phyloP scores from a whole-genome alignment of 805 yeast genomes.

The Saturnispora serradocipensis region DNA sequence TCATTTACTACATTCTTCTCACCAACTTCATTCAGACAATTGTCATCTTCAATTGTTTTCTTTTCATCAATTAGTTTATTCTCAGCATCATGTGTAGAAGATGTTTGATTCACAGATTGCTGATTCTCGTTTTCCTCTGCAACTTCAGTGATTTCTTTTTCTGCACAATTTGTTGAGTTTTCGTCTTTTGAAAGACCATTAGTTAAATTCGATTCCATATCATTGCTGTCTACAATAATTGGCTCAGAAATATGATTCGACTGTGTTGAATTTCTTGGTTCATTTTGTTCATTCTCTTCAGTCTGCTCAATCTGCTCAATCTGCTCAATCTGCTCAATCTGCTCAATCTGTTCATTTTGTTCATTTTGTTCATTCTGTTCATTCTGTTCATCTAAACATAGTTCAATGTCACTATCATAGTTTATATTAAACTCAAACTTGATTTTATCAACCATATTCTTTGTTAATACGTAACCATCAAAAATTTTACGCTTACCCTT shows the following conservation, averaged over 20 bases:
- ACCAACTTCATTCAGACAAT: too few relatives aligned
- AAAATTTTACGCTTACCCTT: conserved; percentile 35
- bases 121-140: too few relatives aligned
- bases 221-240: not conserved
- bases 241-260: not conserved
- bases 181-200: not conserved
- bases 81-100: too few relatives aligned
- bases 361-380: not conserved
- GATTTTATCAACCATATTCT: conserved; percentile 39
- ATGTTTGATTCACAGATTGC: too few relatives aligned
- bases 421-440: conserved; percentile 24
- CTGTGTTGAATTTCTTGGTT: not conserved
- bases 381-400: conserved; percentile 3
- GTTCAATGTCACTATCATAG: not conserved
- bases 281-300: too few relatives aligned
- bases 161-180: too few relatives aligned
- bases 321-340: not conserved
- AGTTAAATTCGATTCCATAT: not conserved
- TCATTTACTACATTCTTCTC: too few relatives aligned
- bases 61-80: too few relatives aligned
- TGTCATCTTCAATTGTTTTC: too few relatives aligned
- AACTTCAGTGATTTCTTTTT: too few relatives aligned
- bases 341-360: not conserved
- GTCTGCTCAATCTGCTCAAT: too few relatives aligned
- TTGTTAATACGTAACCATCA: conserved; percentile 46